Base-by-base conservation (phyloP, 1,284 basidiomycete genomes). In the Calocybe gambosa region DNA sequence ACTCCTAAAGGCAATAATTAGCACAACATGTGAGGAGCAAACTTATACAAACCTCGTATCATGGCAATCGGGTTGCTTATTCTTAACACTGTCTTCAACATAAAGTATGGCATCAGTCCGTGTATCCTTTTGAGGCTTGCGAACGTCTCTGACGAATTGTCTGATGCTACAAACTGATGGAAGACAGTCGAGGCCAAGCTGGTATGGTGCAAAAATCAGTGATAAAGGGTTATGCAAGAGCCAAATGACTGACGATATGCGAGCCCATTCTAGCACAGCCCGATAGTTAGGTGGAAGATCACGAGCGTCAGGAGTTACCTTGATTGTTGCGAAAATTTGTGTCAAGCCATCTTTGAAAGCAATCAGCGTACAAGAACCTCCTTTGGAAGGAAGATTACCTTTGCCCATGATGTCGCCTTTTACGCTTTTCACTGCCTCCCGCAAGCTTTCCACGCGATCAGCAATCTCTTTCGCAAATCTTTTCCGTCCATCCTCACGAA, bases 41-140 rank as follows among this genome's bases (percentile, higher is more conserved):
- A 26, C 19, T 40, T 55, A 3, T 0, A 59, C 61, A 3, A 49
- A 74, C 73, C 68, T 56, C 95, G 79, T 56, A 99, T 93, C 95
- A 99, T 99, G 12, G 83, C 80, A 55, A 99, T 86, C 0, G 95
- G 95, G 64, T 98, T 99, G 47, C 90, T 95, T 54, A 99, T 89
- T 63, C 82, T 88, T 51, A 99, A 70, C 15, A 93, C 88, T 5
- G 90, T 79, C 63, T 93, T 95, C 50, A 99, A 79, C 71, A 98
- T 83, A 61, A 98, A 93, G 67, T 99, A 99, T 2, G 95, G 95
- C 92, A 99, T 97, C 49, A 97, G 71, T 1, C 91, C 91, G 62
- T 99, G 96, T 45, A 97, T 80, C 35, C 94, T 80, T 69, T 98
- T 99, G 52, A 99, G 69, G 51, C 82, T 78, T 1, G 89, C 77